Conservation (phyloP, 306 rosid genomes). For the Begonia peltatifolia region DNA sequence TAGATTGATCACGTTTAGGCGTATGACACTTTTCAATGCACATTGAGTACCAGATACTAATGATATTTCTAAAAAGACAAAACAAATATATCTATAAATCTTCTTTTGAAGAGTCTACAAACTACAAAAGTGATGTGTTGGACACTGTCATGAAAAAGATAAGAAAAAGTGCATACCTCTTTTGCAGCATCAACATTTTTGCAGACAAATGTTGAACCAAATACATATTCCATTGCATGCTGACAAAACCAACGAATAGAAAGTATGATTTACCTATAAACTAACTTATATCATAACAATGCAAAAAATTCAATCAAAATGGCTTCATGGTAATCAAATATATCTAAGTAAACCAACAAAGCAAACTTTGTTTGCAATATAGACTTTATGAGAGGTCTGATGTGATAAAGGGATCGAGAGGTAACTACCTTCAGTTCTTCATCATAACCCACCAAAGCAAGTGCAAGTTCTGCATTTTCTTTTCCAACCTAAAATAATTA, state of each 20-base stretch:
- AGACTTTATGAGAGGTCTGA: conserved; percentile 4
- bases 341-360: conserved; percentile 7
- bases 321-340: conserved; percentile 8
- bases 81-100: no score
- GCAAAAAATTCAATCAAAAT: no score
- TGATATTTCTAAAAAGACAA: no score
- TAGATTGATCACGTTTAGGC: no score
- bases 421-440: conserved; percentile 62
- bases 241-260: conserved; percentile 16
- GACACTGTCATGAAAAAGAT: no score
- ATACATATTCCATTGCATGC: conserved; percentile 86
- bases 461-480: conserved; percentile 74
- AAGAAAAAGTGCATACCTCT: conserved; percentile 41
- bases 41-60: no score
- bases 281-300: no score
- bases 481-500: conserved; percentile 61
- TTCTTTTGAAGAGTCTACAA: no score
- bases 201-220: conserved; percentile 95
- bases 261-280: no score
- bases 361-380: conserved; percentile 11
- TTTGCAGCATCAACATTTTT: conserved; percentile 70
- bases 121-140: no score
- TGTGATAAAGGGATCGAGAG: conserved; percentile 1
- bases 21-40: no score
- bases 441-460: conserved; percentile 82